These are phyloP conservation scores for Cerrena zonata DNA, from an alignment of 1,284 basidiomycete genomes.

Conservation along the genomic window DNA sequence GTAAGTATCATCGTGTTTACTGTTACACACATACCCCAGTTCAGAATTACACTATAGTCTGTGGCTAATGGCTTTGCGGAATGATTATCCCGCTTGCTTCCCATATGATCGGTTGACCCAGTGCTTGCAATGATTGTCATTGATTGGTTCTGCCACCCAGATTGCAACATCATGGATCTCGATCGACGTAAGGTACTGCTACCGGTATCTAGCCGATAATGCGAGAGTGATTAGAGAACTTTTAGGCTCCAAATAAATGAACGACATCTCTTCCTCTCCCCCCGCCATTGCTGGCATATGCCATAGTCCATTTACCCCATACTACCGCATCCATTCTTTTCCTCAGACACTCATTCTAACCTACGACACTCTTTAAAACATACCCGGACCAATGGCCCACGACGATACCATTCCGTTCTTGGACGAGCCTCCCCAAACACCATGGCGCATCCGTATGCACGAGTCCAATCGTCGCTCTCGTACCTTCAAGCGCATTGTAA, in stretches of 20 bases:
- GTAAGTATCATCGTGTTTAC: too few species aligned
- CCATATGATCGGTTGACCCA: too few species aligned
- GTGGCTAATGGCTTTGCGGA: too few species aligned
- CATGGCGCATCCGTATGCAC: neutral
- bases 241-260: neutral
- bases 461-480: neutral
- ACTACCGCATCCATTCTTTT: neutral
- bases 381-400: neutral
- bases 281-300: neutral
- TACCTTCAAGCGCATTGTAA: neutral
- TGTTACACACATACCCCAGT: too few species aligned
- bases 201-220: neutral
- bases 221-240: too few species aligned
- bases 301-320: neutral
- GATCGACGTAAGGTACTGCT: neutral
- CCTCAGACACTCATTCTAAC: neutral
- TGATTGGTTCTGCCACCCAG: neutral
- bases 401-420: neutral
- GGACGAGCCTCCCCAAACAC: conserved; percentile 1
- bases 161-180: neutral
- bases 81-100: too few species aligned
- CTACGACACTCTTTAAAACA: neutral
- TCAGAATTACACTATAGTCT: too few species aligned
- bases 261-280: neutral
- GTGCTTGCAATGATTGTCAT: too few species aligned